phyloP scores from a whole-genome alignment of 2,329 filamentous ascomycete genomes.

The Lachnellula occidentalis region DNA sequence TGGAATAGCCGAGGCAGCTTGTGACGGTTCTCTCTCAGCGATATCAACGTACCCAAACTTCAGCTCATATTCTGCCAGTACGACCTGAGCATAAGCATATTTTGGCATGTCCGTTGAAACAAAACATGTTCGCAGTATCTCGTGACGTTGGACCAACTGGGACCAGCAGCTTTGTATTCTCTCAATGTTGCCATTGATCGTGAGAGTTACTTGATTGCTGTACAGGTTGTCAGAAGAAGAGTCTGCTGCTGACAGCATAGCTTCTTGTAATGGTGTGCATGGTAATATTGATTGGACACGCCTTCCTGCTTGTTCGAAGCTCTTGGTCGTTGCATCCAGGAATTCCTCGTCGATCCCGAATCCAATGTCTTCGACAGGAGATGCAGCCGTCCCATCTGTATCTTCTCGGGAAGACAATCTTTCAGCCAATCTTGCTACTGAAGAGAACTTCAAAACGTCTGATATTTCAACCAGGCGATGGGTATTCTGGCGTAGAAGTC shows the following conservation, averaged over 20 bases:
- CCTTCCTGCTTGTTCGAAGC: conserved; percentile 21
- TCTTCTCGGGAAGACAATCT: conserved; percentile 15
- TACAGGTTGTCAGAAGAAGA: conserved; percentile 50
- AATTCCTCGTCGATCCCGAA: conserved; percentile 24
- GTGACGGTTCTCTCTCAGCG: background rate
- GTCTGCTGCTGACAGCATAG: conserved; percentile 64
- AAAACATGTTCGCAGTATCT: conserved; percentile 75
- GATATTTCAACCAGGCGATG: conserved; percentile 57
- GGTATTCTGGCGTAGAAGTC: conserved; percentile 44
- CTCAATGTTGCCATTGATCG: conserved; percentile 45
- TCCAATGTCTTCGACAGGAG: background rate
- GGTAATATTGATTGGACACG: conserved; percentile 58
- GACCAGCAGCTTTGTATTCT: conserved; percentile 57
- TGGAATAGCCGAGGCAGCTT: background rate
- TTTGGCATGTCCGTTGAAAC: conserved; percentile 53
- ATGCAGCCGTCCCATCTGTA: background rate
- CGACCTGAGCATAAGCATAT: conserved; percentile 66
- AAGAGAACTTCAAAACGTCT: conserved; percentile 61
- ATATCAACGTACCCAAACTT: conserved; percentile 13
- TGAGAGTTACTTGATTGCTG: conserved; percentile 65
- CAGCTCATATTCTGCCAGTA: conserved; percentile 45
- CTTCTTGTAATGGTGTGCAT: conserved; percentile 83
- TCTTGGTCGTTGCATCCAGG: conserved; percentile 9
- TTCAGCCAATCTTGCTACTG: conserved; percentile 54
- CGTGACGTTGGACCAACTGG: conserved; percentile 58